phyloP scores from a whole-genome alignment of 306 rosid genomes.

The Citrullus amarus region DNA sequence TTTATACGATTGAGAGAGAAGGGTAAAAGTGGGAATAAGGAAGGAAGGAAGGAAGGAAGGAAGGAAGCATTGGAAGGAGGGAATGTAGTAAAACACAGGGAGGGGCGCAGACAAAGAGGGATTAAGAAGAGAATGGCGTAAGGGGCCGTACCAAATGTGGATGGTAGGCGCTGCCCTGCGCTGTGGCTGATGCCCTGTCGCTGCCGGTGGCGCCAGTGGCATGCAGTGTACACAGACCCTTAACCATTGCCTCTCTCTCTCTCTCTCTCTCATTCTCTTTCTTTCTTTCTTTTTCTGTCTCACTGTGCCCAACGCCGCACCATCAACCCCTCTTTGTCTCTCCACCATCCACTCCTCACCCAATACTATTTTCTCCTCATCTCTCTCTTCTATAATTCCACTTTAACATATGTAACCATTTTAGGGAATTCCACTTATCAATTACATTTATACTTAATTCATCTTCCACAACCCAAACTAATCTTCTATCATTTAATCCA shows the following conservation, averaged over 20 bases:
- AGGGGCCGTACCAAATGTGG: neutral
- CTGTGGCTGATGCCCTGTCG: no score
- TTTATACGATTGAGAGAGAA: no score
- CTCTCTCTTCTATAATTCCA: no score
- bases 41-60: neutral
- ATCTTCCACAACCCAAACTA: no score
- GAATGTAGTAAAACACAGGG: neutral
- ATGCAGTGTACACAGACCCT: neutral
- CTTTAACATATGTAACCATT: no score
- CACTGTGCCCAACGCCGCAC: neutral
- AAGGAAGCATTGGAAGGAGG: neutral
- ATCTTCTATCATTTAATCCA: no score
- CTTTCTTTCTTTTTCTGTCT: neutral
- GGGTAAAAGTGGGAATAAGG: neutral
- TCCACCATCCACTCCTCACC: neutral
- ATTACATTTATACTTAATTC: no score
- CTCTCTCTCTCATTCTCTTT: neutral
- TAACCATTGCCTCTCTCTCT: neutral
- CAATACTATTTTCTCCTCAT: no score
- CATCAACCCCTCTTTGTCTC: neutral
- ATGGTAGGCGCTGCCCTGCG: neutral
- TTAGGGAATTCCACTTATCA: no score
- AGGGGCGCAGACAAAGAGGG: constrained; percentile 1
- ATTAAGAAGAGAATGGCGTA: neutral
- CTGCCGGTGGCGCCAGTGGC: neutral